These are phyloP conservation scores for Pythium sp. DNA, from an alignment of 352 stramenopile species.

Conservation along the genomic window DNA sequence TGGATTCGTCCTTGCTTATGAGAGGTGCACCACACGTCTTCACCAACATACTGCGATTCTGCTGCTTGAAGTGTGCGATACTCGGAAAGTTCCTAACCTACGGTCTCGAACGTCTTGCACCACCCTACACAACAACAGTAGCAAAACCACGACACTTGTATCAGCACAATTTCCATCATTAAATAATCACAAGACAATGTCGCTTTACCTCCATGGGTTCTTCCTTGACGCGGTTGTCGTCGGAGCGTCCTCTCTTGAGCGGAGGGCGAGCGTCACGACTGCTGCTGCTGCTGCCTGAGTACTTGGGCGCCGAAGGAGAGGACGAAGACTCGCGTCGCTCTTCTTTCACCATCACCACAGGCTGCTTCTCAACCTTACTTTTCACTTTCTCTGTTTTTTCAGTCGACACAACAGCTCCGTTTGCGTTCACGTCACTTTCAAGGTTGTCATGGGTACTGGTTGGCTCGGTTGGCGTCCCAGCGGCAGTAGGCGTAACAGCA, in stretches of 20 bases:
- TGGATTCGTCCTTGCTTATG: background rate
- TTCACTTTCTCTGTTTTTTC: constrained; percentile 3
- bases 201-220: constrained; percentile 27
- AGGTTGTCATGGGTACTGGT: background rate
- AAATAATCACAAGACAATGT: background rate
- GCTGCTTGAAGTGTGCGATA: background rate
- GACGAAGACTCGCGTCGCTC: constrained; percentile 2
- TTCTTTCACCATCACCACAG: background rate
- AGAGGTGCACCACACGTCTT: background rate
- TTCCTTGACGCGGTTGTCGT: constrained; percentile 21
- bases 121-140: background rate
- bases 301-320: background rate
- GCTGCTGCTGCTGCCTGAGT: constrained; percentile 4
- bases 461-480: background rate
- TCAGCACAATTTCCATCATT: background rate
- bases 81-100: background rate
- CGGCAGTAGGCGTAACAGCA: background rate
- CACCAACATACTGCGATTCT: background rate
- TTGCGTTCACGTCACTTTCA: background rate
- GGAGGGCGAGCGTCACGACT: constrained; percentile 6
- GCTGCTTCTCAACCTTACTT: background rate
- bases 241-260: constrained; percentile 32
- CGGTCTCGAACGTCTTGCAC: constrained; percentile 6
- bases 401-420: background rate
- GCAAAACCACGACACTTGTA: background rate